Conservation (phyloP, 1,284 basidiomycete species). For the Cystobasidium sp. region DNA sequence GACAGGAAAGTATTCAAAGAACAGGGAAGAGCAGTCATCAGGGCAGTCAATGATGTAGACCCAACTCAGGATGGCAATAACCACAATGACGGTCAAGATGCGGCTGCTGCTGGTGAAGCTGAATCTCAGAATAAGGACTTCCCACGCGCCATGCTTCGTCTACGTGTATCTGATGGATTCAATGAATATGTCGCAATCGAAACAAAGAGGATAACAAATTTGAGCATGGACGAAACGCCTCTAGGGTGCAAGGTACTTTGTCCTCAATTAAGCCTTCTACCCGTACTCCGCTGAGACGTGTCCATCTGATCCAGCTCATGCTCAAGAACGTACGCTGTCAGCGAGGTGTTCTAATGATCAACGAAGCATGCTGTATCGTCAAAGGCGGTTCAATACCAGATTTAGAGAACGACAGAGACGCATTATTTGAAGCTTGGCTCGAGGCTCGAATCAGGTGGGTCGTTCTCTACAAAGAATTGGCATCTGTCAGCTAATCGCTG, state of each 20-base stretch:
- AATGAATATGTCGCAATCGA: slow-evolving; percentile 47
- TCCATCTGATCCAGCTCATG: slow-evolving; percentile 32
- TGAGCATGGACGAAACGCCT: slow-evolving; percentile 47
- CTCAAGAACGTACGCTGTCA: slow-evolving; percentile 44
- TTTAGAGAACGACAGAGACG: slow-evolving; percentile 29
- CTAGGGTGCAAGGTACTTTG: slow-evolving; percentile 47
- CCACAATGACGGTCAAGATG: not conserved
- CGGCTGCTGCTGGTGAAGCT: not conserved
- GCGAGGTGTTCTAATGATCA: slow-evolving; percentile 43
- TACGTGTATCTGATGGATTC: slow-evolving; percentile 40
- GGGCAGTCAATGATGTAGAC: slow-evolving; percentile 19
- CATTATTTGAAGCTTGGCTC: slow-evolving; percentile 6
- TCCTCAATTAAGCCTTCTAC: not conserved
- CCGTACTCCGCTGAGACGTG: not conserved
- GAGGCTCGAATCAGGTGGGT: slow-evolving; percentile 18
- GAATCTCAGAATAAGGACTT: slow-evolving; percentile 19
- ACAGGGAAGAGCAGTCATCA: slow-evolving; percentile 23
- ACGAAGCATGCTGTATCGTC: slow-evolving; percentile 33
- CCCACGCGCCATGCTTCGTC: slow-evolving; percentile 42
- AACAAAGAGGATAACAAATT: slow-evolving; percentile 42
- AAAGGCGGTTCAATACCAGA: slow-evolving; percentile 40
- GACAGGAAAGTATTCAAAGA: slow-evolving; percentile 35
- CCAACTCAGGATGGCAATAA: slow-evolving; percentile 24
- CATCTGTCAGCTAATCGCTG: not conserved
- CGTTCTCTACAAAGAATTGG: not conserved